Conservation (phyloP, 768 basidiomycete species). For the Leccinum broughii region DNA sequence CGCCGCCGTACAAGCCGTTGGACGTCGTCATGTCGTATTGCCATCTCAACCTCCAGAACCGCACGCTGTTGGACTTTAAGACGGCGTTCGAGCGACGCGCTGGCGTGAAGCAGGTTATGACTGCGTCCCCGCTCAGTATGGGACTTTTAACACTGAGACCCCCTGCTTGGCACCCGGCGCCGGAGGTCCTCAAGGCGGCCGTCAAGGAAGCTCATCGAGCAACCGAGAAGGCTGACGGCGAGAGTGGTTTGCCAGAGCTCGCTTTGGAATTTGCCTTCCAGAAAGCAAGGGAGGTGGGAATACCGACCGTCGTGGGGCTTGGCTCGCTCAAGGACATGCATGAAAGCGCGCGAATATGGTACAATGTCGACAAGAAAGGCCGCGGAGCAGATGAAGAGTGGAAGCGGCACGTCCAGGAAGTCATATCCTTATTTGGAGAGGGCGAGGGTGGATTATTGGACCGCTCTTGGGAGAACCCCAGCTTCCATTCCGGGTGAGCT, state of each 20-base stretch:
- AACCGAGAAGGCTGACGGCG: conserved; percentile 39
- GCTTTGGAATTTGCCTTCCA: conserved; percentile 74
- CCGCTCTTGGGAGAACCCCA: conserved; percentile 74
- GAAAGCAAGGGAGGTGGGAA: conserved; percentile 41
- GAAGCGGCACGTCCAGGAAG: conserved; percentile 43
- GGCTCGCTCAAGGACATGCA: conserved; percentile 75
- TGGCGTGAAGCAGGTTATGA: conserved; percentile 62
- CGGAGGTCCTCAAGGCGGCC: conserved; percentile 47
- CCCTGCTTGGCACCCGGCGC: conserved; percentile 79
- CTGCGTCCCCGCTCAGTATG: conserved; percentile 87
- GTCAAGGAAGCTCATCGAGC: conserved; percentile 37
- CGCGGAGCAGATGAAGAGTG: conserved; percentile 36
- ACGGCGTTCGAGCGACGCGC: conserved; percentile 61
- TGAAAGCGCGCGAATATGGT: conserved; percentile 67
- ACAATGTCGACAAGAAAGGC: conserved; percentile 48
- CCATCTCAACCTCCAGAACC: conserved; percentile 76
- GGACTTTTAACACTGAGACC: conserved; percentile 61
- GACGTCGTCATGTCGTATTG: conserved; percentile 82
- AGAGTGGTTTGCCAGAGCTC: conserved; percentile 52
- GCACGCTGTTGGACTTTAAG: conserved; percentile 55
- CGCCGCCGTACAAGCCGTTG: conserved; percentile 64
- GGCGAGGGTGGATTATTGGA: conserved; percentile 50
- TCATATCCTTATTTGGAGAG: conserved; percentile 44
- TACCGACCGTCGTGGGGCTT: conserved; percentile 74
- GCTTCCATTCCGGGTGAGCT: conserved; percentile 13